Percentiles rank a stretch among this genome's conserved stretches.
These are phyloP conservation scores for Pyrus betulifolia DNA, from an alignment of 306 rosid genomes.

Conservation along the genomic window DNA sequence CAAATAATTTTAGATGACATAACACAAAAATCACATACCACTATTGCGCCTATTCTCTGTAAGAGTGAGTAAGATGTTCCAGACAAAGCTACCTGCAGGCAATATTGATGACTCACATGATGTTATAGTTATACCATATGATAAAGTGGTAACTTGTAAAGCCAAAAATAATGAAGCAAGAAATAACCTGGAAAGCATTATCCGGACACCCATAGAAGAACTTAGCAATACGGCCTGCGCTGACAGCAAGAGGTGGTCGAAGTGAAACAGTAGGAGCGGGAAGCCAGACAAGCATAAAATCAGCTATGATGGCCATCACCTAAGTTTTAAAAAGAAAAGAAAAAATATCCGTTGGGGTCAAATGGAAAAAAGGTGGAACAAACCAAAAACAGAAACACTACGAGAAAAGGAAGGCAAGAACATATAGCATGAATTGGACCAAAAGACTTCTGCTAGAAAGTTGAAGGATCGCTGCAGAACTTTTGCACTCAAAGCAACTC, in stretches of 20 bases:
- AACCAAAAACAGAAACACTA: background rate
- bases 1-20: background rate
- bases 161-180: background rate
- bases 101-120: background rate
- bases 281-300: slow-evolving; percentile 56
- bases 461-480: background rate
- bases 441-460: background rate
- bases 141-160: background rate
- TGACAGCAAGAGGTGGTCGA: slow-evolving; percentile 53
- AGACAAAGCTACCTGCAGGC: slow-evolving; percentile 36
- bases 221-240: slow-evolving; percentile 66
- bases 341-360: background rate
- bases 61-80: slow-evolving; percentile 35
- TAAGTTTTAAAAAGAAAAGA: background rate
- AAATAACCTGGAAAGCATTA: slow-evolving; percentile 81
- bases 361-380: background rate
- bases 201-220: slow-evolving; percentile 94
- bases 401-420: background rate
- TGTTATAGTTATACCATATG: background rate
- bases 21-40: slow-evolving; percentile 18
- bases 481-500: background rate
- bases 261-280: slow-evolving; percentile 89
- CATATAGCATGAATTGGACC: background rate
- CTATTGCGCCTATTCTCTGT: slow-evolving; percentile 39
- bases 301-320: slow-evolving; percentile 50